These are phyloP conservation scores for Magnusiomyces suaveolens DNA, from an alignment of 1,139 yeast species.

Conservation along the genomic window DNA sequence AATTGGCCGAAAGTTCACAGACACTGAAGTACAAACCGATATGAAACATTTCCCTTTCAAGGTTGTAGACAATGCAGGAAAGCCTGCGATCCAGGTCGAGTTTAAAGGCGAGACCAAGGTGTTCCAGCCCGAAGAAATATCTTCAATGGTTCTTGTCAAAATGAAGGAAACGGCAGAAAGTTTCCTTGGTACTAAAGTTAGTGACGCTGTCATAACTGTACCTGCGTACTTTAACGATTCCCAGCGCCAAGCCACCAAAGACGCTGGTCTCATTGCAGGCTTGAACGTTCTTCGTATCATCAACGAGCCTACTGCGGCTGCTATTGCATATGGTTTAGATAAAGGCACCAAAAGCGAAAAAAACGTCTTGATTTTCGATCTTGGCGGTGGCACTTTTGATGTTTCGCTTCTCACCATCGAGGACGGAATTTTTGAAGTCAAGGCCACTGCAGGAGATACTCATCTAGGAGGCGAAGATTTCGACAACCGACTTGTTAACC, in stretches of 20 bases:
- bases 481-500: too few species aligned
- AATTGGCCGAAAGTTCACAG: constrained; percentile 90
- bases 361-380: constrained; percentile 85
- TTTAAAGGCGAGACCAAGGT: too few species aligned
- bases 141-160: constrained; percentile 92
- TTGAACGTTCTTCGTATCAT: constrained; percentile 92
- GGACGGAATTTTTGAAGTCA: constrained; percentile 93
- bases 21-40: constrained; percentile 85
- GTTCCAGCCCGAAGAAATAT: constrained; percentile 95
- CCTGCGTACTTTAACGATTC: too few species aligned
- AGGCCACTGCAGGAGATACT: constrained; percentile 76
- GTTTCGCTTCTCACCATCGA: constrained; percentile 86
- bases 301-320: constrained; percentile 98
- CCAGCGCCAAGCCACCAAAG: constrained; percentile 98
- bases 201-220: constrained; percentile 90
- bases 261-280: constrained; percentile 97
- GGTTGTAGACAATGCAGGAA: too few species aligned
- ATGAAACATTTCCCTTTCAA: too few species aligned
- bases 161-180: constrained; percentile 98
- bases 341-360: constrained; percentile 76
- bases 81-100: too few species aligned
- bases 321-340: constrained; percentile 97
- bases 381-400: constrained; percentile 99
- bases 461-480: too few species aligned
- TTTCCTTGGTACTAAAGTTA: constrained; percentile 84